Conservation (phyloP, 768 basidiomycete genomes). For the Leccinum arenicola region DNA sequence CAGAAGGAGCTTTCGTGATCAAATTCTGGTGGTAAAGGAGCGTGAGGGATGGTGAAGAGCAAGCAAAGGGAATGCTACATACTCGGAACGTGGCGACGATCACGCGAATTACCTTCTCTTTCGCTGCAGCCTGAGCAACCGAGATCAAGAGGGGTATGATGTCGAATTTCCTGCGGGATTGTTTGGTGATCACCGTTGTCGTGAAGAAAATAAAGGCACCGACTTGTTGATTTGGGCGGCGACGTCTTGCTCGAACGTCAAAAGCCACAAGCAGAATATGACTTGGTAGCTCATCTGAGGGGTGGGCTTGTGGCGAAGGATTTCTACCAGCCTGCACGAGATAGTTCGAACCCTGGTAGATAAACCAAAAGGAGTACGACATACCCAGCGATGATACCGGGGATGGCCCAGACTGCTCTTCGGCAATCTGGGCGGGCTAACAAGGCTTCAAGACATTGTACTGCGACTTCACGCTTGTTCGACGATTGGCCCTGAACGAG, state of each 20-base stretch:
- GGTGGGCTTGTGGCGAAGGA: conserved; percentile 73
- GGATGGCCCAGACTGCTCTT: conserved; percentile 73
- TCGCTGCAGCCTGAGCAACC: conserved; percentile 85
- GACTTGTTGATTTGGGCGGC: conserved; percentile 88
- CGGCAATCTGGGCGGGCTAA: conserved; percentile 80
- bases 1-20: conserved; percentile 79
- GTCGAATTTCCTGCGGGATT: conserved; percentile 74
- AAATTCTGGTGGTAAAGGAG: conserved; percentile 58
- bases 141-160: conserved; percentile 81
- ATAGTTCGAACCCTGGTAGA: neutral
- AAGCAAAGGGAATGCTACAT: conserved; percentile 12
- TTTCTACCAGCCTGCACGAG: conserved; percentile 69
- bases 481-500: conserved; percentile 58
- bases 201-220: conserved; percentile 19
- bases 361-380: conserved; percentile 2
- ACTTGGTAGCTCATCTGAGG: conserved; percentile 98
- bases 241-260: conserved; percentile 86
- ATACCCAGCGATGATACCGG: conserved; percentile 68
- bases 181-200: neutral
- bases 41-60: conserved; percentile 6
- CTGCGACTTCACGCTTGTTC: conserved; percentile 83
- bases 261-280: conserved; percentile 88
- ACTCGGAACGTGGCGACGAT: conserved; percentile 91
- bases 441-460: conserved; percentile 86
- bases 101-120: conserved; percentile 96